Evolutionary conservation across 768 basidiomycete species (phyloP).

Genomic region (Clitopilus passeckerianus): DNA sequence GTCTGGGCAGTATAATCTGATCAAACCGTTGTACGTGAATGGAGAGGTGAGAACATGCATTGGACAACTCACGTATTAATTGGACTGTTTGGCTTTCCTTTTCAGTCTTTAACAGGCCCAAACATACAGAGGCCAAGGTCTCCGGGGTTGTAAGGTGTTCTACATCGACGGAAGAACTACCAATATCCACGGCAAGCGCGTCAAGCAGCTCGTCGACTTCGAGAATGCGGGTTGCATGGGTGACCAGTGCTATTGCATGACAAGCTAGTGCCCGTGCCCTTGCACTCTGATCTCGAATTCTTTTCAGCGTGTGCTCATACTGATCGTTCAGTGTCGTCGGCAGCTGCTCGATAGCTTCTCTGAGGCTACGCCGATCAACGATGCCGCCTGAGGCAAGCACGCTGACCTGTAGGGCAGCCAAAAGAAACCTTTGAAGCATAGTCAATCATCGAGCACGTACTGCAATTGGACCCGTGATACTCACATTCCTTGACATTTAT

Average conservation of each 20-base stretch:
- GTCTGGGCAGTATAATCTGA: not conserved
- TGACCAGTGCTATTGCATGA: not conserved
- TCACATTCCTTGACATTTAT: not conserved
- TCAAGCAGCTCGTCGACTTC: not conserved
- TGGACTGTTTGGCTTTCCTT: not conserved
- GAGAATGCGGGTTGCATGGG: not conserved
- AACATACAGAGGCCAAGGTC: not conserved
- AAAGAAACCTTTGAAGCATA: not conserved
- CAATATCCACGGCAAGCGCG: not conserved
- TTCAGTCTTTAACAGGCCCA: not conserved
- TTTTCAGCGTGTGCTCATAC: not conserved
- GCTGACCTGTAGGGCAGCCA: not conserved
- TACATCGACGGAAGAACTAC: not conserved
- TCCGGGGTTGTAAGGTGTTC: not conserved
- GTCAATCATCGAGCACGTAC: too few species aligned
- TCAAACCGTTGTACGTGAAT: not conserved
- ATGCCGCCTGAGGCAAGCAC: not conserved
- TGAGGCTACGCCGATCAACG: not conserved
- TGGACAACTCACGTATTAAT: not conserved
- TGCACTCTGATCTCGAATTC: not conserved
- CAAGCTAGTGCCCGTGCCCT: not conserved
- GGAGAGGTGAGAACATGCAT: not conserved
- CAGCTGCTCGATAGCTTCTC: not conserved
- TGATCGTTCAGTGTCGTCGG: not conserved
- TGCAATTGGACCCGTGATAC: not conserved